phyloP scores from a whole-genome alignment of 352 stramenopile genomes.

The Phytophthora sansomeana region DNA sequence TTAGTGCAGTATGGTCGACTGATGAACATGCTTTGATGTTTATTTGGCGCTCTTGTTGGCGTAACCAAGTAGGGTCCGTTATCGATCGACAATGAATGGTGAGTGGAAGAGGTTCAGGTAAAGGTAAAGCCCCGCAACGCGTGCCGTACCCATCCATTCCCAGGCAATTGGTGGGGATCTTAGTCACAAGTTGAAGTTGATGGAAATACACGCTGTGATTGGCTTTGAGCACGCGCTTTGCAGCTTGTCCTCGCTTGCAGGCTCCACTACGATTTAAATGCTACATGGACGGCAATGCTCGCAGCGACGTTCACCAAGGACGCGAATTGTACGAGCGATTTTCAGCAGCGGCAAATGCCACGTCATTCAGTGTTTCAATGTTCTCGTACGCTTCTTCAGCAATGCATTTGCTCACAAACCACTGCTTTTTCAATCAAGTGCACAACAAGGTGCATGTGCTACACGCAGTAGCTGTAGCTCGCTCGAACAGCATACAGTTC shows the following conservation, averaged over 20 bases:
- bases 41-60: background rate
- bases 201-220: background rate
- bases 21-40: background rate
- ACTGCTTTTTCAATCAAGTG: too few species aligned
- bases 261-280: conserved; percentile 2
- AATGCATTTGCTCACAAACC: too few species aligned
- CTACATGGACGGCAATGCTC: background rate
- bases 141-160: background rate
- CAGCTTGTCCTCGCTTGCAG: background rate
- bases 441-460: too few species aligned
- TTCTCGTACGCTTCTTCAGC: too few species aligned
- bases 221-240: conserved; percentile 2
- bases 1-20: background rate
- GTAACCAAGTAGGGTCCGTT: background rate
- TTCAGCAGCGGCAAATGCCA: background rate
- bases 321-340: background rate
- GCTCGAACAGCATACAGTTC: background rate
- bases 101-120: background rate
- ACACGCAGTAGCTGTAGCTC: too few species aligned
- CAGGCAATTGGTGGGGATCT: background rate
- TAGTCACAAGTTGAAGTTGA: conserved; percentile 3
- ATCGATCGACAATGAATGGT: background rate
- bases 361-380: background rate
- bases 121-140: conserved; percentile 2
- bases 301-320: background rate